Percentiles rank a stretch among this genome's conserved stretches.
These are phyloP conservation scores for Acacia acuminata DNA, from an alignment of 306 rosid species.

Conservation along the genomic window DNA sequence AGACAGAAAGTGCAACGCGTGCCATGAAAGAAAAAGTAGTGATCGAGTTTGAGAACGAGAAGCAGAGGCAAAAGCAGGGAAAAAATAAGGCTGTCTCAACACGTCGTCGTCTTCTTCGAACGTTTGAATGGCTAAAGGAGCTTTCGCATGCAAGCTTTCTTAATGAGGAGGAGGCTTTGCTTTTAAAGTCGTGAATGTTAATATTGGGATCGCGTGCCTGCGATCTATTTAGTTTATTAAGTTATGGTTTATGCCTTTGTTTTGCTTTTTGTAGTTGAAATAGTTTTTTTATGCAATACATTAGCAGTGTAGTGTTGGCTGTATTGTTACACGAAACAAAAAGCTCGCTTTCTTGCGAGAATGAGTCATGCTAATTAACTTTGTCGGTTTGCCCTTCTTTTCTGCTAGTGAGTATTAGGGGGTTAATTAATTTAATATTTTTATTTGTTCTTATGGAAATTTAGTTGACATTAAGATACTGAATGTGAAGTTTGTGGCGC, in stretches of 20 bases:
- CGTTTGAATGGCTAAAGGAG: slow-evolving; percentile 66
- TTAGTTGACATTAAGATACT: not conserved
- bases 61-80: slow-evolving; percentile 41
- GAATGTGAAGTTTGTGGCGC: not conserved
- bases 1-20: slow-evolving; percentile 35
- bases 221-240: not conserved
- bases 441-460: not conserved
- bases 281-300: not conserved
- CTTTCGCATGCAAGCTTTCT: slow-evolving; percentile 51
- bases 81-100: slow-evolving; percentile 48
- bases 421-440: slow-evolving; percentile 1
- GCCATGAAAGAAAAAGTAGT: slow-evolving; percentile 47
- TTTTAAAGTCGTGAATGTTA: slow-evolving; percentile 24
- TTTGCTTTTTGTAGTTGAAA: slow-evolving; percentile 23
- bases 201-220: slow-evolving; percentile 17
- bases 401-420: not conserved
- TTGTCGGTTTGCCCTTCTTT: not conserved
- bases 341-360: slow-evolving; percentile 22
- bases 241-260: slow-evolving; percentile 8
- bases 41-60: slow-evolving; percentile 47
- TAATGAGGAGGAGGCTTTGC: slow-evolving; percentile 30
- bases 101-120: slow-evolving; percentile 47
- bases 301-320: slow-evolving; percentile 21
- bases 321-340: not conserved
- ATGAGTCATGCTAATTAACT: not conserved